Evolutionary conservation across 768 basidiomycete genomes (phyloP), one percentile per base, ranked within the genome.

Genomic region (Leccinum incarnatum): DNA sequence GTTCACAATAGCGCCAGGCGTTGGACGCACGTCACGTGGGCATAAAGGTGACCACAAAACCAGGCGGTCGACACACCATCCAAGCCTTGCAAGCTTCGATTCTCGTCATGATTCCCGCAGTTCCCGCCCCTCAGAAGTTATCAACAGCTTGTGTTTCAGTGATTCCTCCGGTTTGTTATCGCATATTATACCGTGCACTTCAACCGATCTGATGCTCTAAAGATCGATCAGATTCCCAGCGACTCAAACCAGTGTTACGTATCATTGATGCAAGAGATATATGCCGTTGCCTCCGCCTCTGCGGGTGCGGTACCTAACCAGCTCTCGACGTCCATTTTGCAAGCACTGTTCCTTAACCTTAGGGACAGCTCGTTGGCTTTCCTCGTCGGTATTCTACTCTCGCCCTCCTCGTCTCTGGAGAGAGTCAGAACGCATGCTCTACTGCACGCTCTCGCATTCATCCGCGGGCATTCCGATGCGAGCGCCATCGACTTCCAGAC

Each of bases 401-500:
- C 77, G 3, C 65, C 69, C 1, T 66, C 66, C 10, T 61, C 68
- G 10, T 54, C 66, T 14, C 61, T 67, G 10, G 67, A 72, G 21
- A 63, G 74, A 51, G 78, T 78, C 59, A 79, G 74, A 57, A 73
- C 80, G 2, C 78, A 85, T 2, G 86, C 93, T 0, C 76, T 98
- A 9, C 75, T 81, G 5, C 94, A 98, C 68, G 85, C 86, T 19
- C 77, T 81, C 2, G 91, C 93, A 0, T 95, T 95, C 72, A 71
- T 98, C 12, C 80, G 85, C 50, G 92, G 95, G 0, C 86, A 93
- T 71, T 67, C 77, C 2, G 75, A 81, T 49, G 74, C 79, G 45
- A 77, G 79, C 37, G 76, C 79, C 14, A 71, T 87, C 4, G 94
- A 96, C 71, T 92, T 95, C 72, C 89, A 95, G 71, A 86, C 84